These are phyloP conservation scores for Fusarium albidum DNA, from an alignment of 2,329 filamentous ascomycete species.

Conservation along the genomic window DNA sequence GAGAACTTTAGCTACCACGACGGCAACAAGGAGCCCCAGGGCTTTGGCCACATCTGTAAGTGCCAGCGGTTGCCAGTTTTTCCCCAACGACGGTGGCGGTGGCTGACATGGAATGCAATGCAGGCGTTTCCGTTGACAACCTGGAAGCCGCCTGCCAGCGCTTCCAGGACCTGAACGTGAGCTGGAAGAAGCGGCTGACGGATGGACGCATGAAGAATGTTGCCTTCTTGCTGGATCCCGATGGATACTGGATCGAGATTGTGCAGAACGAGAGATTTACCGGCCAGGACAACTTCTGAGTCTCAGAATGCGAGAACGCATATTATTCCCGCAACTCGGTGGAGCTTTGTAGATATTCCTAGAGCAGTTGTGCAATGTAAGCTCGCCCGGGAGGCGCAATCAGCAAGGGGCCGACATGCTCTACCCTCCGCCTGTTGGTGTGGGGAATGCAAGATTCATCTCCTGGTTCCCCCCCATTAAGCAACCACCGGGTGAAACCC, in stretches of 20 bases:
- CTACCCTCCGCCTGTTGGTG: too few species aligned
- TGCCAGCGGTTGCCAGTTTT: conserved; percentile 25
- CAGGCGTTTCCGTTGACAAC: conserved; percentile 83
- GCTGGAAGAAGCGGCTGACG: conserved; percentile 95
- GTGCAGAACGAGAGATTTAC: conserved; percentile 80
- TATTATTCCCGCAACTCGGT: not conserved
- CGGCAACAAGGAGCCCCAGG: conserved; percentile 90
- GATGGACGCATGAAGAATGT: conserved; percentile 94
- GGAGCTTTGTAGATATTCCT: not conserved
- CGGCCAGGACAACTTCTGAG: conserved; percentile 61
- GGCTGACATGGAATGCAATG: conserved; percentile 35
- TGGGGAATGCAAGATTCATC: too few species aligned
- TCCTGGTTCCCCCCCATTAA: too few species aligned
- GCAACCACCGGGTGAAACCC: too few species aligned
- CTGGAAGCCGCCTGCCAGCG: conserved; percentile 86
- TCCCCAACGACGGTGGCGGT: not conserved
- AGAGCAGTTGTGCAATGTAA: not conserved
- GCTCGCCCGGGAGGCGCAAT: too few species aligned
- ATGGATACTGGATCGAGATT: conserved; percentile 83
- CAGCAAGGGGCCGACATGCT: too few species aligned
- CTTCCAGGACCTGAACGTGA: conserved; percentile 82
- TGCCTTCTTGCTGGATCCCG: conserved; percentile 89
- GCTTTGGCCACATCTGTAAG: conserved; percentile 92
- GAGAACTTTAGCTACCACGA: conserved; percentile 87
- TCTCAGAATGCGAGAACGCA: not conserved